Evolutionary conservation across 2,329 filamentous ascomycete genomes (phyloP).

Genomic region (Aspergillus neotritici): DNA sequence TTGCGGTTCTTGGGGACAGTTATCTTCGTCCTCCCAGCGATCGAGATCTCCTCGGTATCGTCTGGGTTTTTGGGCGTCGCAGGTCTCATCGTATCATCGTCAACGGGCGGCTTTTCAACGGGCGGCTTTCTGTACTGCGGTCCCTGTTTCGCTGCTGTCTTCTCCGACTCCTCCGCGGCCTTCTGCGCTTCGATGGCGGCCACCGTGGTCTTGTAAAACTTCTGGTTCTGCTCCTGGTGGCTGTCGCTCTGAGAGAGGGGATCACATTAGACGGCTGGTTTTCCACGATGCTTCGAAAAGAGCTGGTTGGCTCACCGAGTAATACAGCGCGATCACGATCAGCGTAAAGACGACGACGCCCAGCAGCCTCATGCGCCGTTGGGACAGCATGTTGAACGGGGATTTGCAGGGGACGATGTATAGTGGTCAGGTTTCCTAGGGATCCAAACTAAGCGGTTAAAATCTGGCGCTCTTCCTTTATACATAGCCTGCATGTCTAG

Average conservation of each 20-base stretch:
- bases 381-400: conserved; percentile 55
- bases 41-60: conserved; percentile 42
- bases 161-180: conserved; percentile 39
- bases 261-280: too few relatives aligned
- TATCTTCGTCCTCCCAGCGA: conserved; percentile 52
- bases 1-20: conserved; percentile 37
- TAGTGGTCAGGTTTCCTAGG: too few relatives aligned
- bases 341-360: conserved; percentile 59
- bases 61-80: conserved; percentile 19
- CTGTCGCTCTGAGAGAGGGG: conserved; percentile 31
- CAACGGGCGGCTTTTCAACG: conserved; percentile 58
- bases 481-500: too few relatives aligned
- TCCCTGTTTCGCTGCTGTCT: conserved; percentile 53
- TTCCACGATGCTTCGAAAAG: too few relatives aligned
- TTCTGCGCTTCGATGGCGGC: conserved; percentile 49
- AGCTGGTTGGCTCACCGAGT: conserved; percentile 50
- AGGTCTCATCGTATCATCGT: conserved; percentile 43
- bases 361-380: conserved; percentile 63
- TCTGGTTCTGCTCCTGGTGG: conserved; percentile 36
- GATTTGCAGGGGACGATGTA: too few relatives aligned
- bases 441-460: too few relatives aligned
- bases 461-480: too few relatives aligned
- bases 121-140: conserved; percentile 64
- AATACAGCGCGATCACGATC: conserved; percentile 66
- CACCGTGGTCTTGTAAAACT: conserved; percentile 53